These are phyloP conservation scores for Sapria himalayana DNA, from an alignment of 345 rosid genomes.

Conservation along the genomic window DNA sequence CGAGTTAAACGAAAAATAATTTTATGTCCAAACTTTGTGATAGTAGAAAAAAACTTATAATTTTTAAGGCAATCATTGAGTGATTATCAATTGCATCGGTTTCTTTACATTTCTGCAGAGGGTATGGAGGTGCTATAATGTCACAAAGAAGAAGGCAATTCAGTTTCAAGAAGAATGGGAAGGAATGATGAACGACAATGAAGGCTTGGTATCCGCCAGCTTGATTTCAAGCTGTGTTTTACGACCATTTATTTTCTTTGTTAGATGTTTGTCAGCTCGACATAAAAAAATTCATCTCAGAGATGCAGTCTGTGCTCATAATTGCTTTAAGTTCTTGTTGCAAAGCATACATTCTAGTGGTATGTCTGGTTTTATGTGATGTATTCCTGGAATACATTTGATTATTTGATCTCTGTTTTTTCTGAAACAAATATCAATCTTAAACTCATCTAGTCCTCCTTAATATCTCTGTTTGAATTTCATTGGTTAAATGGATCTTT, in stretches of 20 bases:
- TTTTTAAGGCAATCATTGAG: too few species aligned
- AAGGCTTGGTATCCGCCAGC: constrained; percentile 17
- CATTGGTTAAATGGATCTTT: too few species aligned
- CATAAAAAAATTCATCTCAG: constrained; percentile 20
- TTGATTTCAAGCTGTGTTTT: constrained; percentile 49
- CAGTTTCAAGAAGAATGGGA: constrained; percentile 57
- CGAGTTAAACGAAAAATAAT: too few species aligned
- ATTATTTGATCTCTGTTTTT: neutral
- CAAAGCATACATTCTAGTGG: constrained; percentile 61
- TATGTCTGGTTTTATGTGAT: constrained; percentile 12
- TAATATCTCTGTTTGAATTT: too few species aligned
- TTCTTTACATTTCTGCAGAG: constrained; percentile 26
- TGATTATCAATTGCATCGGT: too few species aligned
- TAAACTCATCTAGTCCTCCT: too few species aligned
- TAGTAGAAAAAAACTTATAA: too few species aligned
- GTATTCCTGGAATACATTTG: neutral
- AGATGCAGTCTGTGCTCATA: constrained; percentile 33
- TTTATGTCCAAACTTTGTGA: too few species aligned
- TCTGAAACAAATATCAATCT: too few species aligned
- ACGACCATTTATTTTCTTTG: constrained; percentile 61
- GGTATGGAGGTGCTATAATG: constrained; percentile 52
- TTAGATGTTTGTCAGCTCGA: constrained; percentile 22
- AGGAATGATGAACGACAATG: constrained; percentile 15
- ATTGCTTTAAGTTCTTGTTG: constrained; percentile 50
- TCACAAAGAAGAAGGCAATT: constrained; percentile 33